Evolutionary conservation across 345 rosid species (phyloP).

Genomic region (Noccaea caerulescens): DNA sequence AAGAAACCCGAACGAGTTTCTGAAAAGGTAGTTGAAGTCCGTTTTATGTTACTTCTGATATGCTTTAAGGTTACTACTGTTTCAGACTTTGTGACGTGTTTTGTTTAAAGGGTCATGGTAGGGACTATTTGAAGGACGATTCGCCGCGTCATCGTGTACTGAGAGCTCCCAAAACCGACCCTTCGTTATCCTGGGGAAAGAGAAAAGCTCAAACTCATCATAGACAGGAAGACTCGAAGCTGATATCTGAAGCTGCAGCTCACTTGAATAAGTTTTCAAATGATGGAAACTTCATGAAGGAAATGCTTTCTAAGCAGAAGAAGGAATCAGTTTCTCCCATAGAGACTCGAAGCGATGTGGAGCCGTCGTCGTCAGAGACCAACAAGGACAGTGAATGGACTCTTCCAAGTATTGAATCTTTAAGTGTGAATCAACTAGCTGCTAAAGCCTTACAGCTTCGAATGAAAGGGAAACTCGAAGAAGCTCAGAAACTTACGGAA

Average conservation of each 20-base stretch:
- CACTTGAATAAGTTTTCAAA: slow-evolving; percentile 69
- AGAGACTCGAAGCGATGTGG: slow-evolving; percentile 40
- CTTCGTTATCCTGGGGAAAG: slow-evolving; percentile 80
- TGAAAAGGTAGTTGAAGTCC: slow-evolving; percentile 51
- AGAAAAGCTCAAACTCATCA: slow-evolving; percentile 35
- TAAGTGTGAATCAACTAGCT: slow-evolving; percentile 78
- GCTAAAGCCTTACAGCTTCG: slow-evolving; percentile 93
- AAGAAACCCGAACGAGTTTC: slow-evolving; percentile 47
- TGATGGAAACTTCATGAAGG: slow-evolving; percentile 81
- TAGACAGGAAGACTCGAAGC: slow-evolving; percentile 54
- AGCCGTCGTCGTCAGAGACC: slow-evolving; percentile 30
- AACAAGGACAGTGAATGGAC: slow-evolving; percentile 41
- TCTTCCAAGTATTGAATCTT: slow-evolving; percentile 42
- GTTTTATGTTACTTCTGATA: slow-evolving; percentile 8
- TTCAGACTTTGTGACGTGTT: slow-evolving; percentile 14
- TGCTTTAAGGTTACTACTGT: background rate
- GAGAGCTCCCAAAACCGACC: slow-evolving; percentile 70
- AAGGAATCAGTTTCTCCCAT: slow-evolving; percentile 41
- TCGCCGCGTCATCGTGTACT: slow-evolving; percentile 61
- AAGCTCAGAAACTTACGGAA: slow-evolving; percentile 80
- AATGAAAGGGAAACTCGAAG: slow-evolving; percentile 84
- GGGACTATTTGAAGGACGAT: slow-evolving; percentile 68
- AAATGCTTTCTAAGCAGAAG: slow-evolving; percentile 50
- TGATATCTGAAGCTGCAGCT: slow-evolving; percentile 62
- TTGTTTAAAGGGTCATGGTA: slow-evolving; percentile 39